Percentiles rank a stretch among this genome's conserved stretches.
phyloP scores from a whole-genome alignment of 148 eudicot species.

The Fagopyrum tataricum region DNA sequence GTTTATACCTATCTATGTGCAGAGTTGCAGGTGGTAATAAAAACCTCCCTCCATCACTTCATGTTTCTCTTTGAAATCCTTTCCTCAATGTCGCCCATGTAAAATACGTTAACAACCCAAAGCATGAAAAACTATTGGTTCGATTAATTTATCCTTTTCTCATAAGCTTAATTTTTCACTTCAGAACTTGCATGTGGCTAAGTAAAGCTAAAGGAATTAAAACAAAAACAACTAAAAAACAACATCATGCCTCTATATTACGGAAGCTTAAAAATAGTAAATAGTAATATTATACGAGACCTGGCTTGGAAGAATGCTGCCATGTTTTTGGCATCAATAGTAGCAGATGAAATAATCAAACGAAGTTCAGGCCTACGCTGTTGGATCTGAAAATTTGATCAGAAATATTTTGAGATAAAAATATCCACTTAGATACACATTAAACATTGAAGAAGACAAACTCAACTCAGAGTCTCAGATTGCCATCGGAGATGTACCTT shows the following conservation, averaged over 20 bases:
- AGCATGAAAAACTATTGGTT: neutral
- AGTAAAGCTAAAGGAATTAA: neutral
- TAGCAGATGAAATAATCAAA: conserved; percentile 86
- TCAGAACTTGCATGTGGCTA: neutral
- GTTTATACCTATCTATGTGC: neutral
- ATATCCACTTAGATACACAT: conserved; percentile 5
- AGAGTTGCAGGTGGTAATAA: neutral
- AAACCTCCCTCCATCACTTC: neutral
- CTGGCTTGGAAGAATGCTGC: conserved; percentile 72
- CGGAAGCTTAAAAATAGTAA: neutral
- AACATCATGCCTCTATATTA: neutral
- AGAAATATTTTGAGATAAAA: neutral
- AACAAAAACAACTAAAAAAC: neutral
- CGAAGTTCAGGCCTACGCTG: conserved; percentile 90
- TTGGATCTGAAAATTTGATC: conserved; percentile 57
- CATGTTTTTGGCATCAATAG: conserved; percentile 94
- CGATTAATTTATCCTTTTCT: too few relatives aligned
- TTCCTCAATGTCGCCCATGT: neutral
- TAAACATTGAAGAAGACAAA: conserved; percentile 9
- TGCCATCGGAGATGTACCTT: conserved; percentile 45
- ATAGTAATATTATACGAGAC: conserved; percentile 20
- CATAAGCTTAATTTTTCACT: neutral
- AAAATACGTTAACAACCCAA: neutral
- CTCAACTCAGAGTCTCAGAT: neutral
- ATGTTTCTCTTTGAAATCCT: neutral